phyloP scores from a whole-genome alignment of 2,329 filamentous ascomycete genomes.

The Colletotrichum sp. region DNA sequence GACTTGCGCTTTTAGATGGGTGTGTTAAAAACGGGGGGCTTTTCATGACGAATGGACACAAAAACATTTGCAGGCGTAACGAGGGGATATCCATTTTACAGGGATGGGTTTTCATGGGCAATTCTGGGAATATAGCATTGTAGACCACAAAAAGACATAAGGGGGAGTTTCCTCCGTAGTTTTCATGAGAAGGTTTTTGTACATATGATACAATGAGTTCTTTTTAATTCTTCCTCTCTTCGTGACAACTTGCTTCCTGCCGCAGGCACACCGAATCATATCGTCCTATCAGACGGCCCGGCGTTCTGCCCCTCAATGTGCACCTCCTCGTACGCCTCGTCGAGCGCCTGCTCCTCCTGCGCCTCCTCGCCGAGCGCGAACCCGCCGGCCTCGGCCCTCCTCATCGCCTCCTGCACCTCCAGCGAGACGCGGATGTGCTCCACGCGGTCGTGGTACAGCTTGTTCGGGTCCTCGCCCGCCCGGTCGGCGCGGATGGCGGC shows the following conservation, averaged over 20 bases:
- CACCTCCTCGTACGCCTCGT: constrained; percentile 43
- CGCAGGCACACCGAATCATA: background rate
- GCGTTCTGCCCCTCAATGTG: constrained; percentile 38
- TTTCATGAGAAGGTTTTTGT: constrained; percentile 3
- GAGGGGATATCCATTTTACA: background rate
- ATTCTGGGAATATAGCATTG: background rate
- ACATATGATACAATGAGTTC: constrained; percentile 21
- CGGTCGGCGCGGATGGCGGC: constrained; percentile 20
- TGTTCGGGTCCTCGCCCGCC: background rate
- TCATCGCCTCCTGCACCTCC: too few relatives aligned
- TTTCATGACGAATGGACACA: background rate
- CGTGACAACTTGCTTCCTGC: background rate
- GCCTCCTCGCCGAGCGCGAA: constrained; percentile 52
- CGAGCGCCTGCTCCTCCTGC: constrained; percentile 33
- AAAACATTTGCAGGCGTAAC: background rate
- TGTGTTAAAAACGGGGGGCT: background rate
- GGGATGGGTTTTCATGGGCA: background rate
- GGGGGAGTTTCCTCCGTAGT: background rate
- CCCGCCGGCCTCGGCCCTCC: constrained; percentile 35
- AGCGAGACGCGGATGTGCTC: background rate
- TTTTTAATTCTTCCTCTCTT: background rate
- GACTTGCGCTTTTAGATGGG: constrained; percentile 62
- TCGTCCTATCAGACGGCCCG: background rate
- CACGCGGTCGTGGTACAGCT: background rate
- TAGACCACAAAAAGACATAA: background rate